Base-by-base conservation (phyloP, 345 rosid genomes). In the Stellera chamaejasme region DNA sequence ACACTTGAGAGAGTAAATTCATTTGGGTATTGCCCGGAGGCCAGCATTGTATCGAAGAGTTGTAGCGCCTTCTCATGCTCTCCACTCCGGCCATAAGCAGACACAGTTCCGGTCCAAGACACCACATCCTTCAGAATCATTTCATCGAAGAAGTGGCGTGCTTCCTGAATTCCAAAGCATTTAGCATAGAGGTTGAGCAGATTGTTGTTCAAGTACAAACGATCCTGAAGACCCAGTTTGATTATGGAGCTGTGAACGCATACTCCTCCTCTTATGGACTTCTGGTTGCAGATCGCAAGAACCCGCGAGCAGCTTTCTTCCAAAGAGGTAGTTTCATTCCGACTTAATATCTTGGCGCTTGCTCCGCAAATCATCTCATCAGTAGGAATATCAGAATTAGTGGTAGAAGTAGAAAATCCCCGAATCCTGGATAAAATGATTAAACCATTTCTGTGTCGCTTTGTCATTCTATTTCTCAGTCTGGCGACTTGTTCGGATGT, bases 81-180 rank as follows among this genome's bases (percentile, higher is more conserved):
- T 54, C 61, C 83, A 39, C 50, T 50, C 59, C 69, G 72, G 13
- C 61, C 68, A 60, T 77, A 69, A 19, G 79, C 79, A 61, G 93
- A 71, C 61, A 85, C 56, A 54, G 81, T 53, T 48, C 76, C 79
- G 0, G 93, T 79, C 85, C 93, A 88, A 0, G 93, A 80, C 14
- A 85, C 88, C 4, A 73, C 86, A 14, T 79, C 84, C 58, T 61
- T 85, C 0, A 45, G 60, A 13, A 79, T 77, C 92, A 88, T 82
- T 84, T 84, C 83, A 10, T 88, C 90, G 73, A 88, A 85, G 58
- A 85, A 52, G 32, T 76, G 72, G 68, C 76, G 82, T 39, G 83
- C 90, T 23, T 56, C 51, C 19, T 51, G 67, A 2, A 62, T 9
- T 11, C 75, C 69, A 3, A 55, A 61, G 48, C 83, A 69, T 76